phyloP scores from a whole-genome alignment of 331 rosid genomes.

The Acacia pycnantha region DNA sequence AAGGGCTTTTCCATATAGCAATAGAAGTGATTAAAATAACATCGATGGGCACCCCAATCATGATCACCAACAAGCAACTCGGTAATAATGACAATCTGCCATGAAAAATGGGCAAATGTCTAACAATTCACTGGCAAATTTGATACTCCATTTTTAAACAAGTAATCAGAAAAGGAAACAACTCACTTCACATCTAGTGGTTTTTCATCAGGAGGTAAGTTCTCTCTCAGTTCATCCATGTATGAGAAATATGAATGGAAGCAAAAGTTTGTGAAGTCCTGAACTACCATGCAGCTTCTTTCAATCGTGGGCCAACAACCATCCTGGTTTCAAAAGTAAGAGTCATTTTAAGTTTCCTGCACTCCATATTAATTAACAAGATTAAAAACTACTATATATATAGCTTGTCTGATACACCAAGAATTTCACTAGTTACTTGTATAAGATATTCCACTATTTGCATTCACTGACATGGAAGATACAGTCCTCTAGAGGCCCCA shows the following conservation, averaged over 20 bases:
- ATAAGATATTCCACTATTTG: not conserved
- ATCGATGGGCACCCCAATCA: conserved; percentile 56
- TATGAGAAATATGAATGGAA: conserved; percentile 84
- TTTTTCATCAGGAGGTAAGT: conserved; percentile 53
- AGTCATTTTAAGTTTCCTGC: conserved; percentile 17
- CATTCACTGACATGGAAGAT: not conserved
- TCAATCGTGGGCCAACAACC: conserved; percentile 72
- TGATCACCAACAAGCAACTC: conserved; percentile 58
- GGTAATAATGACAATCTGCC: conserved; percentile 59
- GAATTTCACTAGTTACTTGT: not conserved
- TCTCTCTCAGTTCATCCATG: conserved; percentile 75
- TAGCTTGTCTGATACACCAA: not conserved
- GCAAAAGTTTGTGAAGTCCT: conserved; percentile 70
- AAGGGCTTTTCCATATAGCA: conserved; percentile 79
- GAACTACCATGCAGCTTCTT: conserved; percentile 61
- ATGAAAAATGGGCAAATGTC: not conserved
- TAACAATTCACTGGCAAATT: not conserved
- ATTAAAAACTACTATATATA: not conserved
- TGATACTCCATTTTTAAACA: not conserved
- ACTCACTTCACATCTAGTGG: conserved; percentile 57
- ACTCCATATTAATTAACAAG: conserved; percentile 5
- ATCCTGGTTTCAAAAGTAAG: conserved; percentile 47
- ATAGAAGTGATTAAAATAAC: conserved; percentile 49
- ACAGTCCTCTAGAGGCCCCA: not conserved
- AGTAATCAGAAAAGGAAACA: not conserved